Evolutionary conservation across 441 rosid species (phyloP).

Genomic region (Erodium moschatum): DNA sequence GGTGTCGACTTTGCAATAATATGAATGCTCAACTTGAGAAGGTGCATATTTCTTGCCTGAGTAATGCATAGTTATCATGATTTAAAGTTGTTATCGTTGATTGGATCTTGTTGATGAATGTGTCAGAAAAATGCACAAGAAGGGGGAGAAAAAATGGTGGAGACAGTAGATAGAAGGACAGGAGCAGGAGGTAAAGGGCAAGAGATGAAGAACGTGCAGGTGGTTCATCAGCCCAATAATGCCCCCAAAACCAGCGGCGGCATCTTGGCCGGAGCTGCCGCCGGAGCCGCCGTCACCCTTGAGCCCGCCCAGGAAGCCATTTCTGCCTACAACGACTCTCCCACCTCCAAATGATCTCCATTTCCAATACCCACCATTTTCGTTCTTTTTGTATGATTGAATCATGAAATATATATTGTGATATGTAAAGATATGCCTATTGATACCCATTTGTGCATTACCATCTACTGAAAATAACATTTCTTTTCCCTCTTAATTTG

Average conservation of each 20-base stretch:
- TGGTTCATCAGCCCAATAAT: slow-evolving; percentile 33
- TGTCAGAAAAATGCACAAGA: slow-evolving; percentile 22
- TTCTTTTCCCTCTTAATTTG: not conserved
- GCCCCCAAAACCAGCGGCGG: slow-evolving; percentile 46
- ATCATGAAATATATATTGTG: not conserved
- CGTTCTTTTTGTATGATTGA: not conserved
- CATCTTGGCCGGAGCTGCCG: slow-evolving; percentile 49
- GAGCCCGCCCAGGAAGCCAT: slow-evolving; percentile 51
- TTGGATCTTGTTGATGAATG: not conserved
- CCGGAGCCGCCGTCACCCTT: slow-evolving; percentile 40
- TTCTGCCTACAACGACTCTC: slow-evolving; percentile 18
- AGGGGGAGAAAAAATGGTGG: slow-evolving; percentile 19
- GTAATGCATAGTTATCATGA: not conserved
- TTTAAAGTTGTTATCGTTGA: not conserved
- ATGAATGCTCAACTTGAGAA: slow-evolving; percentile 4
- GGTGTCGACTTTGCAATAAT: not conserved
- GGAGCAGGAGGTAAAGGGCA: slow-evolving; percentile 41
- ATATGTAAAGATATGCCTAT: not conserved
- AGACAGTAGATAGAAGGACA: slow-evolving; percentile 33
- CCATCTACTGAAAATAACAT: not conserved
- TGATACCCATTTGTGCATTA: not conserved
- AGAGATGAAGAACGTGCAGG: slow-evolving; percentile 40
- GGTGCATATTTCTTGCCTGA: not conserved
- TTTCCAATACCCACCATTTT: not conserved
- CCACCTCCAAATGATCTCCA: slow-evolving; percentile 5